Evolutionary conservation across 2,329 filamentous ascomycete genomes (phyloP).

Genomic region (Xylaria hypoxylon): DNA sequence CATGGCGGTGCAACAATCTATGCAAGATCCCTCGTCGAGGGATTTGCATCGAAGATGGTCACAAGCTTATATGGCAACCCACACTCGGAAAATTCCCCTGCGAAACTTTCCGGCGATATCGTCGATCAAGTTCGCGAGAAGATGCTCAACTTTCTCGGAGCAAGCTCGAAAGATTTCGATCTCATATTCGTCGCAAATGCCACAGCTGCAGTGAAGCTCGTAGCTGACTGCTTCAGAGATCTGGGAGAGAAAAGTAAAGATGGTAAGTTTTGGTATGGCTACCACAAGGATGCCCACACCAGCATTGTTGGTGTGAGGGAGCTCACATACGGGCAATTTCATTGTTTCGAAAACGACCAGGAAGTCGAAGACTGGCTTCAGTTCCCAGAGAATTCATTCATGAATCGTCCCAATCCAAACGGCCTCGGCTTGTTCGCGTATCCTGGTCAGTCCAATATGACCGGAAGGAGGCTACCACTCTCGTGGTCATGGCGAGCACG

Average conservation of each 20-base stretch:
- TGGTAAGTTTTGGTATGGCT: conserved; percentile 67
- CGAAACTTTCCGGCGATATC: conserved; percentile 66
- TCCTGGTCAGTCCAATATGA: conserved; percentile 78
- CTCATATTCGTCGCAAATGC: conserved; percentile 90
- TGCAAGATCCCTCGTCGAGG: conserved; percentile 66
- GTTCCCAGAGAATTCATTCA: conserved; percentile 42
- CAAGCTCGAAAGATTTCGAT: conserved; percentile 68
- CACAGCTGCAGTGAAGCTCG: conserved; percentile 87
- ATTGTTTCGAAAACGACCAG: conserved; percentile 71
- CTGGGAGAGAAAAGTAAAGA: conserved; percentile 60
- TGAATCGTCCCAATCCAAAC: conserved; percentile 43
- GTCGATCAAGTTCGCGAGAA: conserved; percentile 67
- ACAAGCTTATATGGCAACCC: conserved; percentile 74
- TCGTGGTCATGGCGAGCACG: conserved; percentile 62
- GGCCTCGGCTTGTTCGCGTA: conserved; percentile 68
- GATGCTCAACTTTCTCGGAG: conserved; percentile 68
- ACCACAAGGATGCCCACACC: conserved; percentile 71
- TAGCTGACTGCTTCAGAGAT: conserved; percentile 66
- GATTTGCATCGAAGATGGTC: conserved; percentile 67
- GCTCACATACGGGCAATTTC: conserved; percentile 63
- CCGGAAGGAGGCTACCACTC: conserved; percentile 70
- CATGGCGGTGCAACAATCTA: conserved; percentile 70
- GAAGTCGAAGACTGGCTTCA: conserved; percentile 60
- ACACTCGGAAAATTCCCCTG: conserved; percentile 72
- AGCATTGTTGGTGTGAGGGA: conserved; percentile 77